Evolutionary conservation across 139 green algal genomes (phyloP).

Genomic region (Chlorella ohadii): DNA sequence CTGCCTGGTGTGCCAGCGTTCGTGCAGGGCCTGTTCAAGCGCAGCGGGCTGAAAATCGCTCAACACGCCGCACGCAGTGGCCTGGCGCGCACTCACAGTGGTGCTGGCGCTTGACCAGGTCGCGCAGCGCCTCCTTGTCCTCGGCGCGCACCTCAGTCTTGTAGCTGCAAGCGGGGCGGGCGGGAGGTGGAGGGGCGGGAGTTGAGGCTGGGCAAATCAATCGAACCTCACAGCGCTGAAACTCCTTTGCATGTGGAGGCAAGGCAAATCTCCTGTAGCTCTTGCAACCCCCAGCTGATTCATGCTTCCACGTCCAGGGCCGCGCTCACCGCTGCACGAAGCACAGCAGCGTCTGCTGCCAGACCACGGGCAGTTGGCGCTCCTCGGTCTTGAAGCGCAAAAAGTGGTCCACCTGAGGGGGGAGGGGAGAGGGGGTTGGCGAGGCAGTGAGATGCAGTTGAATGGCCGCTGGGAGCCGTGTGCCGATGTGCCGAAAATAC

Average conservation of each 20-base stretch:
- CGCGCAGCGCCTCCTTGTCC: slow-evolving; percentile 81
- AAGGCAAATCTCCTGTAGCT: too few relatives aligned
- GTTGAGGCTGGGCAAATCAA: background rate
- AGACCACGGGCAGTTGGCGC: slow-evolving; percentile 96
- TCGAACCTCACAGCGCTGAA: too few relatives aligned
- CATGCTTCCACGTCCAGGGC: too few relatives aligned
- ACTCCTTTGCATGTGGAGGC: too few relatives aligned
- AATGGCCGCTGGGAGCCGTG: too few relatives aligned
- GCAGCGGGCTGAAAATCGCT: too few relatives aligned
- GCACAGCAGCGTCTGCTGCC: slow-evolving; percentile 95
- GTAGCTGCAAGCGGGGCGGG: slow-evolving; percentile 59
- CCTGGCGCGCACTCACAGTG: slow-evolving; percentile 67
- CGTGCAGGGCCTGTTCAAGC: too few relatives aligned
- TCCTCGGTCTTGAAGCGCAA: slow-evolving; percentile 80
- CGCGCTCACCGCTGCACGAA: slow-evolving; percentile 96
- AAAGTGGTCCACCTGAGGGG: slow-evolving; percentile 84
- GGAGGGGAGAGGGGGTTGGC: background rate
- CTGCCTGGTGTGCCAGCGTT: too few relatives aligned
- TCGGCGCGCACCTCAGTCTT: slow-evolving; percentile 90
- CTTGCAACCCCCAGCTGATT: too few relatives aligned
- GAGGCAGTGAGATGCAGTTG: too few relatives aligned
- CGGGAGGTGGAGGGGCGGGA: background rate
- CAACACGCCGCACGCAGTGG: too few relatives aligned
- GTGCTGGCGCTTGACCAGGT: slow-evolving; percentile 82
- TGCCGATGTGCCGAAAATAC: too few relatives aligned